phyloP scores from a whole-genome alignment of 768 basidiomycete genomes.

The Psilocybe sp. region DNA sequence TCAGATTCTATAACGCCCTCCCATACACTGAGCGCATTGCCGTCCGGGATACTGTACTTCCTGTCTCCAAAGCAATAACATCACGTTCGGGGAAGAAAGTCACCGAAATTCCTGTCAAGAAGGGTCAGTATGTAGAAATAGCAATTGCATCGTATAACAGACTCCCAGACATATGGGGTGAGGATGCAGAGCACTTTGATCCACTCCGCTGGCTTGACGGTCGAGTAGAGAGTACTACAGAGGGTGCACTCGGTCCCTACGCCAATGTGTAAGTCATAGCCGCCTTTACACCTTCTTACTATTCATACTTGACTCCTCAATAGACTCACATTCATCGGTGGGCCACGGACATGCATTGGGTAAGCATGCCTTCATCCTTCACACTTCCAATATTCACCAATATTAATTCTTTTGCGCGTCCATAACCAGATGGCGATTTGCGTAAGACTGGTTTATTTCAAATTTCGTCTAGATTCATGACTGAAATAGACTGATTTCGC shows the following conservation, averaged over 20 bases:
- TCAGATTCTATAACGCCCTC: constrained; percentile 1
- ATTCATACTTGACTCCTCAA: too few species aligned
- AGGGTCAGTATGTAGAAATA: background rate
- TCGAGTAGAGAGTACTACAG: background rate
- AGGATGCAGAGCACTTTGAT: constrained; percentile 3
- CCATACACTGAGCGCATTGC: constrained; percentile 5
- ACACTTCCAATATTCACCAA: too few species aligned
- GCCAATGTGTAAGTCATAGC: constrained; percentile 2
- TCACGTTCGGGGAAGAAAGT: background rate
- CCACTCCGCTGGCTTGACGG: constrained; percentile 6
- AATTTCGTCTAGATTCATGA: too few species aligned
- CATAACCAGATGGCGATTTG: constrained; percentile 4
- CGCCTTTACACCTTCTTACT: too few species aligned
- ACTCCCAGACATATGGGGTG: constrained; percentile 2
- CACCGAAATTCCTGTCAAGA: background rate
- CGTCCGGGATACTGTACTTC: background rate
- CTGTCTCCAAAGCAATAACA: background rate
- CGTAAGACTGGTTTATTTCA: background rate
- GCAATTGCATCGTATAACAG: constrained; percentile 7
- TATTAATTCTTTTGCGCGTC: background rate
- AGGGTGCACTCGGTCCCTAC: constrained; percentile 4
- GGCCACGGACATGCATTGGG: constrained; percentile 9
- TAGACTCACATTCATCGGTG: constrained; percentile 6
- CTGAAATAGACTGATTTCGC: too few species aligned
- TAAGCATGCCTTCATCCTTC: background rate